These are phyloP conservation scores for Hyaloscypha variabilis DNA, from an alignment of 495 filamentous ascomycete species.

Conservation along the genomic window DNA sequence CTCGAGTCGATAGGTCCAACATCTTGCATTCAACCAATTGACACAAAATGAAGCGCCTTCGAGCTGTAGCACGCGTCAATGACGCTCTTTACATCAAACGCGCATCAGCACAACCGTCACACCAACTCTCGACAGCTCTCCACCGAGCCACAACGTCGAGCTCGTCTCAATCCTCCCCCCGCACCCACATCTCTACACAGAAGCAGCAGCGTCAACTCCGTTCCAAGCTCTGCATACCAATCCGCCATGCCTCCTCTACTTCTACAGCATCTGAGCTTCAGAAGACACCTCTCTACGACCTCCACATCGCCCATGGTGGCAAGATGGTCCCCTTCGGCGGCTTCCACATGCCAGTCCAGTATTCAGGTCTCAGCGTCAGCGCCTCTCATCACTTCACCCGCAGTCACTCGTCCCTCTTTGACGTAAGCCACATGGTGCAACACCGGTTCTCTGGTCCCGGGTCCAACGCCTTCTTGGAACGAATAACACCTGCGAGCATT, in stretches of 20 bases:
- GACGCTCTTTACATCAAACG: slow-evolving; percentile 27
- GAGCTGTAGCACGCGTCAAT: slow-evolving; percentile 30
- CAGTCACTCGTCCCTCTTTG: slow-evolving; percentile 85
- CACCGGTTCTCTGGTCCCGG: slow-evolving; percentile 74
- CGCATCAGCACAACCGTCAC: slow-evolving; percentile 14
- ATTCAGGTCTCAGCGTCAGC: slow-evolving; percentile 70
- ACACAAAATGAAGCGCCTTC: slow-evolving; percentile 38
- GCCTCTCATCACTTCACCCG: slow-evolving; percentile 89
- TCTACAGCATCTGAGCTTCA: slow-evolving; percentile 36
- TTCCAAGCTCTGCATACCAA: background rate
- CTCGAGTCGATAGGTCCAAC: background rate
- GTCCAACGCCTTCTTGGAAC: slow-evolving; percentile 74
- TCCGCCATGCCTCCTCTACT: slow-evolving; percentile 25
- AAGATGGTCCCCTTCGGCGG: slow-evolving; percentile 98
- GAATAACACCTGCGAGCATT: slow-evolving; percentile 74
- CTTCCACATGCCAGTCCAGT: slow-evolving; percentile 91
- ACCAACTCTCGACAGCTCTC: slow-evolving; percentile 31
- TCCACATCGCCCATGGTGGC: slow-evolving; percentile 77
- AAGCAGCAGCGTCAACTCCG: background rate
- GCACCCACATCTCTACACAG: slow-evolving; percentile 7
- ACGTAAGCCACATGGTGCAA: slow-evolving; percentile 79
- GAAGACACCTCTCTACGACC: slow-evolving; percentile 81
- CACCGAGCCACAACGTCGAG: slow-evolving; percentile 22
- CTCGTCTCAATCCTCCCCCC: slow-evolving; percentile 4
- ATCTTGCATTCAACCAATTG: slow-evolving; percentile 30